Conservation (phyloP, 352 stramenopile genomes). For the Phytophthora quininea region DNA sequence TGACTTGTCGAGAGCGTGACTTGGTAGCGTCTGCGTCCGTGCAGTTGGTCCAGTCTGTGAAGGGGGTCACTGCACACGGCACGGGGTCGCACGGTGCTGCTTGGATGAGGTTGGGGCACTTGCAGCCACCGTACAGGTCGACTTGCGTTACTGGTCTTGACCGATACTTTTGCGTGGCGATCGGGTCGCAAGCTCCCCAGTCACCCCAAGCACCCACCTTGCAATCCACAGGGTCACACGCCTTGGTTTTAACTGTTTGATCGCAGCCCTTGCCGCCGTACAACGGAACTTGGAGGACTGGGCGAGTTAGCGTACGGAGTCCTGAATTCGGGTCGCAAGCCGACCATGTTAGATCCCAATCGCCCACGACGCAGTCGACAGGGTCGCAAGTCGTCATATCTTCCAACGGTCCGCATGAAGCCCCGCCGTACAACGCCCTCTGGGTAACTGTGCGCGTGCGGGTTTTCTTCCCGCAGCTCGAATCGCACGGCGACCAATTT, state of each 20-base stretch:
- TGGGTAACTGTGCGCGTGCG: slow-evolving; percentile 39
- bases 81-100: slow-evolving; percentile 49
- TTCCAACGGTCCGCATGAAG: slow-evolving; percentile 38
- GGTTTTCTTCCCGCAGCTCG: slow-evolving; percentile 45
- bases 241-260: slow-evolving; percentile 33
- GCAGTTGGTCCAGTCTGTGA: slow-evolving; percentile 56
- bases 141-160: slow-evolving; percentile 39
- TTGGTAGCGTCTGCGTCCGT: slow-evolving; percentile 46
- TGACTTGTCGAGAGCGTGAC: slow-evolving; percentile 36
- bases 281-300: slow-evolving; percentile 33
- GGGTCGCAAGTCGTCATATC: slow-evolving; percentile 46
- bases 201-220: slow-evolving; percentile 37
- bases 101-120: slow-evolving; percentile 51
- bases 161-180: slow-evolving; percentile 42
- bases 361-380: slow-evolving; percentile 46
- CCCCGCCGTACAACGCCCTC: slow-evolving; percentile 40
- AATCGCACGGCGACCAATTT: slow-evolving; percentile 48
- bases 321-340: slow-evolving; percentile 38
- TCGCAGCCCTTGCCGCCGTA: slow-evolving; percentile 49
- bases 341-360: slow-evolving; percentile 43
- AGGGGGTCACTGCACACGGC: slow-evolving; percentile 45
- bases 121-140: slow-evolving; percentile 58
- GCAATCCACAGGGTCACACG: slow-evolving; percentile 65
- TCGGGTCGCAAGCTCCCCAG: slow-evolving; percentile 35
- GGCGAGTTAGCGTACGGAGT: slow-evolving; percentile 43